Evolutionary conservation across 805 yeast species (phyloP), one percentile per base, ranked within the genome.

Genomic region (Zygoascus bituminiphila): DNA sequence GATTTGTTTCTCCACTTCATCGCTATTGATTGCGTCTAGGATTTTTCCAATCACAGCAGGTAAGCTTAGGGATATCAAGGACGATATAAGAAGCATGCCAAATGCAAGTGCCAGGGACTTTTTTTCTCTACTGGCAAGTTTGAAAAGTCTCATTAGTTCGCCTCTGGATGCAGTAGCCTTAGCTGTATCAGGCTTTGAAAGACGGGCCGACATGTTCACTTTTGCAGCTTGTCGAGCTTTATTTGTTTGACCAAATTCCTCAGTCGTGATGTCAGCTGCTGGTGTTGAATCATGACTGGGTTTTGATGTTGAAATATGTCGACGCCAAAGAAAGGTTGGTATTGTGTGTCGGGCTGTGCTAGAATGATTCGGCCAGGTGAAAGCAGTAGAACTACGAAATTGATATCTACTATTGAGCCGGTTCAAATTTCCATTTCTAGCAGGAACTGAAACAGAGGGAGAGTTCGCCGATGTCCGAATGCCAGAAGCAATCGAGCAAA

Each of bases 41-140:
- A 89, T 81, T 58, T 84, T 84, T 26, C 98, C 98, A 49, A 91
- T 84, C 21, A 87, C 73, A 41, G 82, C 69, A 6, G 98, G 98
- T 39, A 91, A 71, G 10, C 82, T 66, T 86, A 91, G 83, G 23
- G 88, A 76, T 4, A 87, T 83, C 1, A 88, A 77, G 1, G 96
- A 84, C 0, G 96, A 79, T 4, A 82, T 60, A 5, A 81, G 66
- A 26, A 91, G 71, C 49, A 86, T 74, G 0, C 73, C 54, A 36
- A 89, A 67, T 0, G 96, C 96, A 19, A 74, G 63, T 1, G 72
- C 54, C 57, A 84, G 70, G 2, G 82, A 75, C 47, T 68, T 67
- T 5, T 73, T 59, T 59, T 84, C 88, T 1, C 79, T 75, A 52
- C 67, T 73, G 0, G 84, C 78, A n/a, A 84, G 68, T 26, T 61